phyloP scores from a whole-genome alignment of 176 grass and related monocot species.

The Oryza coarctata region DNA sequence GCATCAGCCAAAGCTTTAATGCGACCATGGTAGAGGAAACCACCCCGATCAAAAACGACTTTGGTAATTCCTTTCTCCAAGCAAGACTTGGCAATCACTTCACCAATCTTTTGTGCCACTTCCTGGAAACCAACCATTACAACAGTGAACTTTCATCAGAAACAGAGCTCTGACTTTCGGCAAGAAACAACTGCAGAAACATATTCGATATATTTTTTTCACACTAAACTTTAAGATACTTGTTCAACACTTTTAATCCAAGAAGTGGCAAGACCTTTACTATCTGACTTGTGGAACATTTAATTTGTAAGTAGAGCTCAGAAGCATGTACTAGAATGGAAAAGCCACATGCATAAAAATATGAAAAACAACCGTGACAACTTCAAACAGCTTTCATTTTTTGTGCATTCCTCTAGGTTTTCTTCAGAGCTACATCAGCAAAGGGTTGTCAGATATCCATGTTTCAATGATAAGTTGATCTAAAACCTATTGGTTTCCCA shows the following conservation, averaged over 20 bases:
- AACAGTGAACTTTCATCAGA: slow-evolving; percentile 1
- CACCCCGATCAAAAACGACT: slow-evolving; percentile 89
- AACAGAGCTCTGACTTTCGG: background rate
- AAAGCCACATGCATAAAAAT: background rate
- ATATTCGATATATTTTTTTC: background rate
- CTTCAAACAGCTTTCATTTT: background rate
- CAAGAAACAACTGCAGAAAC: background rate
- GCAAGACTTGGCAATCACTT: slow-evolving; percentile 83
- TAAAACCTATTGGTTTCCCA: background rate
- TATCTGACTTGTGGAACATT: background rate
- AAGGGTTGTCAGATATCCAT: background rate
- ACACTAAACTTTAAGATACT: background rate
- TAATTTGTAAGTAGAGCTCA: background rate
- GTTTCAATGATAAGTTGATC: background rate
- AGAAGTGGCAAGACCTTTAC: background rate
- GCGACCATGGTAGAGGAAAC: slow-evolving; percentile 83
- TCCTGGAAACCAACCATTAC: slow-evolving; percentile 53
- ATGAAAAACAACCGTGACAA: background rate
- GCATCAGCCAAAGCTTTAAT: slow-evolving; percentile 85
- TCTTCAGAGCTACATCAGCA: background rate
- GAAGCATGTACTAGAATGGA: background rate
- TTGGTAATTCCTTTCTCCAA: slow-evolving; percentile 94
- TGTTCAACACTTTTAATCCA: background rate
- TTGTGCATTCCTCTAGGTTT: background rate
- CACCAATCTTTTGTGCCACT: slow-evolving; percentile 87